Base-by-base conservation (phyloP, 768 basidiomycete species). In the Lyophyllum decastes region DNA sequence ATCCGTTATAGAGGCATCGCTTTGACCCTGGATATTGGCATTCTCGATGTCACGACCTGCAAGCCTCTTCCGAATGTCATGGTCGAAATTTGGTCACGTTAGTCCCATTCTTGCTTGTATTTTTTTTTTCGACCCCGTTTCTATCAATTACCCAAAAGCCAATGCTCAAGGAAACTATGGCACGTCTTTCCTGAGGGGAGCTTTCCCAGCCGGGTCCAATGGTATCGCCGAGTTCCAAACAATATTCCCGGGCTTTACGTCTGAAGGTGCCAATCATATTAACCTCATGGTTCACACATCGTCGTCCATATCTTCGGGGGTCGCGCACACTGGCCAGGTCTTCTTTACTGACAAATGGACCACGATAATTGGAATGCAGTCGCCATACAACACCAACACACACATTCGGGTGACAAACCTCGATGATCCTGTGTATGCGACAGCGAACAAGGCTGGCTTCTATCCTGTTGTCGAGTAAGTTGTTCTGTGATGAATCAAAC, bases 311-410 rank as follows among this genome's bases (percentile, higher is more conserved):
- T 64, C 68, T 17, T 69, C 70, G 5, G 48, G 54, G 1, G 64
- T 72, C 9, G 49, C 64, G 9, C 76, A 78, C 59, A 64, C 69
- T 43, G 77, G 77, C 7, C 74, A 73, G 49, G 60, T 77, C 12
- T 78, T 76, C 70, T 78, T 78, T 66, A 69, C 69, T 9, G 76
- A 77, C 46, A 58, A 56, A 19, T 74, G 72, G 73, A 74, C 68
- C 33, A 64, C 67, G 2, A 63, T 69, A 25, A 66, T 76, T 21
- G 60, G 66, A 55, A 66, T 60, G 50, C 65, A 65, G 14, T 52
- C 64, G 8, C 66, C 69, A 7, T 77, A 77, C 62, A 65, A 58
- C 49, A 52, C 65, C 48, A 75, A 74, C 58, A 71, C 64, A 0
- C 68, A 72, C 33, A n/a, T 26, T 3, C 60, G 68, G 33, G 65